A percentile compares a stretch with the other conserved stretches of the same genome.
Evolutionary conservation across 2,329 filamentous ascomycete species (phyloP).

Genomic region (Fusarium sp.): DNA sequence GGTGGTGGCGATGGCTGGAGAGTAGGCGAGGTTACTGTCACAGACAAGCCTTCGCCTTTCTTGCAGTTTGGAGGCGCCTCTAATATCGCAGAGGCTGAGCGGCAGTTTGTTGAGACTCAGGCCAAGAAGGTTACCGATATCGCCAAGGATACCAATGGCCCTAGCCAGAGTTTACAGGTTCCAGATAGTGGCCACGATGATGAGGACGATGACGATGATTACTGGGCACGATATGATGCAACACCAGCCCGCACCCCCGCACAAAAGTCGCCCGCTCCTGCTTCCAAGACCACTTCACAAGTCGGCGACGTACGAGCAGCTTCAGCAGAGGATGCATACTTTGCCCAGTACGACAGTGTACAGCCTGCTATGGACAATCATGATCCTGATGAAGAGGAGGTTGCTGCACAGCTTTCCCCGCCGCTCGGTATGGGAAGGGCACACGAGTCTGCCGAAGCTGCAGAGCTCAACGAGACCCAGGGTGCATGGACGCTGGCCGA

Average conservation of each 20-base stretch:
- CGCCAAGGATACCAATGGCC: constrained; percentile 24
- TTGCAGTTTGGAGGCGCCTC: constrained; percentile 61
- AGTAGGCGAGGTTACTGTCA: constrained; percentile 74
- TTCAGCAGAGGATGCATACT: constrained; percentile 76
- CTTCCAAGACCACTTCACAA: constrained; percentile 45
- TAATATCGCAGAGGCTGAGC: constrained; percentile 70
- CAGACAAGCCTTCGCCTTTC: constrained; percentile 69
- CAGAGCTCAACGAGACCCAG: constrained; percentile 44
- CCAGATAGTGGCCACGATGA: constrained; percentile 44
- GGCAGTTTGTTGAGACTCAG: constrained; percentile 57
- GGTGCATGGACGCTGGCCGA: constrained; percentile 59
- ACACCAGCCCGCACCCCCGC: constrained; percentile 74
- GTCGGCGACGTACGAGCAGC: constrained; percentile 40
- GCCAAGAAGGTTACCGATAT: constrained; percentile 37
- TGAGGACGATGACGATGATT: constrained; percentile 78
- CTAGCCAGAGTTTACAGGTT: constrained; percentile 26
- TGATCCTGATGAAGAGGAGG: constrained; percentile 77
- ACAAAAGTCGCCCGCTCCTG: constrained; percentile 71
- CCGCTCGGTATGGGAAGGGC: constrained; percentile 46
- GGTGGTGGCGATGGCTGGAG: constrained; percentile 74
- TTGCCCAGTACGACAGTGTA: constrained; percentile 79
- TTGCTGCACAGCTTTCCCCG: constrained; percentile 48
- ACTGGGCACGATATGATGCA: constrained; percentile 82
- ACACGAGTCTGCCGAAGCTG: constrained; percentile 30
- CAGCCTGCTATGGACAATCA: constrained; percentile 85